Base-by-base conservation (phyloP, 192 early-diverging fungal species). In the Tieghemiomyces parasiticus region DNA sequence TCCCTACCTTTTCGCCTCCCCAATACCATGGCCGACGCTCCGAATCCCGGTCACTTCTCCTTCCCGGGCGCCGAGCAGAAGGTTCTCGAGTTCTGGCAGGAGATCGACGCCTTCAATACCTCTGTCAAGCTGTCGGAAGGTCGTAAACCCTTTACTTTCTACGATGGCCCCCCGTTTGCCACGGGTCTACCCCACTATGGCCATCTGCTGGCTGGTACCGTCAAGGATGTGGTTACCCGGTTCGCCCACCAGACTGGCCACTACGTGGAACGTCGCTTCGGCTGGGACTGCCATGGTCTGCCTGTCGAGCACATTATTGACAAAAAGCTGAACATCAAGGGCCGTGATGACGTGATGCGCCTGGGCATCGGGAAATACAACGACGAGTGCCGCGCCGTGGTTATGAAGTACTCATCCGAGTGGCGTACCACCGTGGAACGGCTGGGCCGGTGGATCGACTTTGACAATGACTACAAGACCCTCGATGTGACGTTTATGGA, bases 391-490 rank as follows among this genome's bases (percentile, higher is more conserved):
- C 81, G 95, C 58, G 71, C 83, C 46, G 97, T 99, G 69, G 95
- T 99, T 32, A 99, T 99, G 95, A 74, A 78, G 62, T 99, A 96
- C 65, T 73, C 90, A 24, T 66, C 61, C 19, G 95, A 97, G 65
- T 99, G 95, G 95, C 86, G 89, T 67, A 61, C 65, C 50, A 97
- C 95, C 10, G 87, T 99, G 61, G 91, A 91, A 61, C 86, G 95
- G 55, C 86, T 95, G 65, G 95, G 92, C 47, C 90, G 95, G 49
- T 99, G 95, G 95, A 99, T 99, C 66, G 95, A 99, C 70, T 99
- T 99, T 67, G 86, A 95, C 74, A 96, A 99, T 71, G 95, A 95
- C 74, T 99, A 99, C 81, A 99, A 99, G 76, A 97, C 95, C 13
- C 72, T 99, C 56, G 86, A 99, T 71, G 78, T 85, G 52, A 71